Evolutionary conservation across 805 yeast species (phyloP).

Genomic region (Kodamaea neixiangensis): DNA sequence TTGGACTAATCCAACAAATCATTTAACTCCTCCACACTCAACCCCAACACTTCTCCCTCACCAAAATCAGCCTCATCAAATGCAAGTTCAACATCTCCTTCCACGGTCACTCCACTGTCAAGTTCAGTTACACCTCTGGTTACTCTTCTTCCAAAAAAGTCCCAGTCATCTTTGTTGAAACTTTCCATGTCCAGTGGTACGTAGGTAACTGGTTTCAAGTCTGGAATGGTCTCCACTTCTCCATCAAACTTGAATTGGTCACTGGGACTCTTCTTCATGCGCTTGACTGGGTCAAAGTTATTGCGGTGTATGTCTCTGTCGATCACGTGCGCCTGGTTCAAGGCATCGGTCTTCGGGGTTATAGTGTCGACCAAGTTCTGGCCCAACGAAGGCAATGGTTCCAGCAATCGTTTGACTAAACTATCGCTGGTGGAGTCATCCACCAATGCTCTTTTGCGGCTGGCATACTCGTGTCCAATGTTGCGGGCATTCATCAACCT

Average conservation of each 20-base stretch:
- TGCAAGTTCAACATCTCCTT: slow-evolving; percentile 15
- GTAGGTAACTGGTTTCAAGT: slow-evolving; percentile 39
- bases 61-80: slow-evolving; percentile 12
- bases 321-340: slow-evolving; percentile 24
- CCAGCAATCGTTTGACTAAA: slow-evolving; percentile 19
- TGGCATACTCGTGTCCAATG: neutral
- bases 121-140: slow-evolving; percentile 13
- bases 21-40: slow-evolving; percentile 34
- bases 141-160: slow-evolving; percentile 18
- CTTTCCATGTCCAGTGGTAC: slow-evolving; percentile 49
- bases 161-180: slow-evolving; percentile 27
- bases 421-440: slow-evolving; percentile 23
- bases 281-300: slow-evolving; percentile 34
- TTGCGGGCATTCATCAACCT: neutral
- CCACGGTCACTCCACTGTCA: slow-evolving; percentile 4
- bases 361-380: slow-evolving; percentile 16
- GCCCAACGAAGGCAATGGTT: slow-evolving; percentile 6
- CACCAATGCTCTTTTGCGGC: slow-evolving; percentile 13
- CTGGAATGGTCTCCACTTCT: slow-evolving; percentile 53
- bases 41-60: slow-evolving; percentile 25
- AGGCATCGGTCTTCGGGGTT: slow-evolving; percentile 16
- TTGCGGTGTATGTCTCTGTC: slow-evolving; percentile 11
- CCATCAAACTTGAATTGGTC: slow-evolving; percentile 18
- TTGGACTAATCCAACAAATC: slow-evolving; percentile 34
- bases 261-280: slow-evolving; percentile 1